phyloP scores from a whole-genome alignment of 2,329 filamentous ascomycete species.

The Escovopsis sp. region DNA sequence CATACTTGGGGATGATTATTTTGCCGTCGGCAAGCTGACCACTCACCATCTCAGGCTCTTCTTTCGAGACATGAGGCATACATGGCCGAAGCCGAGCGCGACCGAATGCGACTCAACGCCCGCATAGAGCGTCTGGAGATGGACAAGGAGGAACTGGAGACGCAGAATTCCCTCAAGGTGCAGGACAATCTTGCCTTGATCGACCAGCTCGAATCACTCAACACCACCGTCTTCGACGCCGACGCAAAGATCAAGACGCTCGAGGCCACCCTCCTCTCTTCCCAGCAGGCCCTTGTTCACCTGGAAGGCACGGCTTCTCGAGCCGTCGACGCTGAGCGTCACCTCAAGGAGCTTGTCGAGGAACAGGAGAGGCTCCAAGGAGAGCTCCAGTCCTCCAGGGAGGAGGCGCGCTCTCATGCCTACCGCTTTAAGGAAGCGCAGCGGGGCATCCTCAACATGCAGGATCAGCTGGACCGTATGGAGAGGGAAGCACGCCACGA shows the following conservation, averaged over 20 bases:
- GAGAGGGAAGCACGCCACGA: conserved; percentile 73
- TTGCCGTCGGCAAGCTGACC: conserved; percentile 36
- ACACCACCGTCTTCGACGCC: conserved; percentile 62
- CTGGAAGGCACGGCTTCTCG: conserved; percentile 59
- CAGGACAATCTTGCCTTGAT: conserved; percentile 71
- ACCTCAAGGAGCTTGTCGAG: conserved; percentile 62
- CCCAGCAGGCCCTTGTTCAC: conserved; percentile 60
- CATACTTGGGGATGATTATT: too few species aligned
- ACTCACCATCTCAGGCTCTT: conserved; percentile 64
- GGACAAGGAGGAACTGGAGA: conserved; percentile 59
- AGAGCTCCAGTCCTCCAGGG: conserved; percentile 48
- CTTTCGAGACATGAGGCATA: conserved; percentile 87
- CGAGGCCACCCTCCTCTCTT: conserved; percentile 59
- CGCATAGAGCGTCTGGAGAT: conserved; percentile 64
- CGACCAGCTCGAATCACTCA: conserved; percentile 72
- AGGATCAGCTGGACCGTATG: conserved; percentile 78
- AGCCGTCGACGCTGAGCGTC: conserved; percentile 64
- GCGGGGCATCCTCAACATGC: conserved; percentile 58
- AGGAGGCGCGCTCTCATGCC: conserved; percentile 64
- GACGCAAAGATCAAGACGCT: conserved; percentile 67
- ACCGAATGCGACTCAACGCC: conserved; percentile 55
- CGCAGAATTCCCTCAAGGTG: conserved; percentile 59
- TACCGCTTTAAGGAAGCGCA: conserved; percentile 79
- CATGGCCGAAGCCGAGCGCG: conserved; percentile 79
- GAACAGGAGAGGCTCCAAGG: conserved; percentile 64